Conservation (phyloP, 2,329 filamentous ascomycete genomes). For the Penicillium palitans region DNA sequence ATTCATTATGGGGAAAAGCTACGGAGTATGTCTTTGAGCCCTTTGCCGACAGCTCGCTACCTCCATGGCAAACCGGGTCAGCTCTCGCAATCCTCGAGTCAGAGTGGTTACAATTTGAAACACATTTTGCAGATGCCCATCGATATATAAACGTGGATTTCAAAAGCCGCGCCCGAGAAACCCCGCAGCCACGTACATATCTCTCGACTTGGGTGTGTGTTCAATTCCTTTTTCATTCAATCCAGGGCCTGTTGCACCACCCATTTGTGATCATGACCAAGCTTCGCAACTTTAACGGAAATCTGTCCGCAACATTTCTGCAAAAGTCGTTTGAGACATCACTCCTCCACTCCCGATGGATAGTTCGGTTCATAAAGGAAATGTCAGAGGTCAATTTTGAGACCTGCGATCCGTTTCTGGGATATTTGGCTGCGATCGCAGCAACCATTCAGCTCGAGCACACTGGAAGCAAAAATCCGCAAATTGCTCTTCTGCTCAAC, state of each 20-base stretch:
- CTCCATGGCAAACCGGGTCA: conserved; percentile 29
- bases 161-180: conserved; percentile 24
- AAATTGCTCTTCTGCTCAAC: conserved; percentile 26
- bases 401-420: conserved; percentile 29
- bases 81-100: conserved; percentile 26
- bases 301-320: conserved; percentile 28
- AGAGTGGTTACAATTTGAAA: conserved; percentile 31
- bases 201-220: conserved; percentile 30
- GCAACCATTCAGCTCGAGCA: conserved; percentile 33
- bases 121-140: conserved; percentile 29
- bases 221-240: conserved; percentile 30
- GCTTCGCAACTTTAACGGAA: conserved; percentile 25
- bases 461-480: conserved; percentile 27
- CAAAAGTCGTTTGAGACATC: conserved; percentile 33
- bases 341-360: conserved; percentile 31
- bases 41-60: conserved; percentile 10
- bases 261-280: conserved; percentile 32
- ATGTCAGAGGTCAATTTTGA: conserved; percentile 27
- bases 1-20: conserved; percentile 27
- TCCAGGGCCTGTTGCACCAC: conserved; percentile 28
- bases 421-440: conserved; percentile 30
- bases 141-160: conserved; percentile 32
- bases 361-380: conserved; percentile 27
- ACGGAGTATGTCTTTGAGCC: conserved; percentile 30
- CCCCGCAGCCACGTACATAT: conserved; percentile 24